Evolutionary conservation across 1,284 basidiomycete species (phyloP).

Genomic region (Gomphus sp.): DNA sequence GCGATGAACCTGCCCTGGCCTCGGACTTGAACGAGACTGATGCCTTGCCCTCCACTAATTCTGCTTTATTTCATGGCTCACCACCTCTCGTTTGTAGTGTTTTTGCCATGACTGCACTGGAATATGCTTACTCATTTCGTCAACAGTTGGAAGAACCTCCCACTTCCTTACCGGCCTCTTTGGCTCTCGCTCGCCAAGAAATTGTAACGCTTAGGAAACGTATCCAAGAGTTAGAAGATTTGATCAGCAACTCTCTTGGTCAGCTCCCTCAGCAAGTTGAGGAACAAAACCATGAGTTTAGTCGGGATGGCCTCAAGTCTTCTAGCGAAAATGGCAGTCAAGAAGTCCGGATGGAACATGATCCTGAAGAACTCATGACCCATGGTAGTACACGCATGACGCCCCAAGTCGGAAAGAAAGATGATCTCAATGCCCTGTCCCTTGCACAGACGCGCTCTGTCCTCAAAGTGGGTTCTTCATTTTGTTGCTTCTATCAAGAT

Average conservation of each 20-base stretch:
- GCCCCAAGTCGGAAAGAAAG: not conserved
- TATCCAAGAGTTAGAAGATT: not conserved
- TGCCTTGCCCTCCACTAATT: not conserved
- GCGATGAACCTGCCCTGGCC: not conserved
- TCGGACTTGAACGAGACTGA: not conserved
- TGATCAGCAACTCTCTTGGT: not conserved
- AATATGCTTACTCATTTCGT: not conserved
- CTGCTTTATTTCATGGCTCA: not conserved
- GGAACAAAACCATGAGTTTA: not conserved
- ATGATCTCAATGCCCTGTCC: slow-evolving; percentile 1
- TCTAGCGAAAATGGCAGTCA: not conserved
- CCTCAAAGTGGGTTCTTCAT: not conserved
- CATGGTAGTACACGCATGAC: not conserved
- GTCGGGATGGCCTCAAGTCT: not conserved
- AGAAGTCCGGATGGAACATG: not conserved
- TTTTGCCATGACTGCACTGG: not conserved
- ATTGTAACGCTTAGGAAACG: not conserved
- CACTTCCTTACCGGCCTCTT: not conserved
- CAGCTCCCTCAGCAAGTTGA: not conserved
- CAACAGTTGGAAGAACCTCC: not conserved
- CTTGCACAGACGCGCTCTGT: not conserved
- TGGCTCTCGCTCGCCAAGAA: slow-evolving; percentile 2
- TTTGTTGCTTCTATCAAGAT: not conserved
- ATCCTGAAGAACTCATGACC: not conserved
- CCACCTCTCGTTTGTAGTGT: not conserved